phyloP scores from a whole-genome alignment of 345 rosid genomes.

The Eucalyptus rudis region DNA sequence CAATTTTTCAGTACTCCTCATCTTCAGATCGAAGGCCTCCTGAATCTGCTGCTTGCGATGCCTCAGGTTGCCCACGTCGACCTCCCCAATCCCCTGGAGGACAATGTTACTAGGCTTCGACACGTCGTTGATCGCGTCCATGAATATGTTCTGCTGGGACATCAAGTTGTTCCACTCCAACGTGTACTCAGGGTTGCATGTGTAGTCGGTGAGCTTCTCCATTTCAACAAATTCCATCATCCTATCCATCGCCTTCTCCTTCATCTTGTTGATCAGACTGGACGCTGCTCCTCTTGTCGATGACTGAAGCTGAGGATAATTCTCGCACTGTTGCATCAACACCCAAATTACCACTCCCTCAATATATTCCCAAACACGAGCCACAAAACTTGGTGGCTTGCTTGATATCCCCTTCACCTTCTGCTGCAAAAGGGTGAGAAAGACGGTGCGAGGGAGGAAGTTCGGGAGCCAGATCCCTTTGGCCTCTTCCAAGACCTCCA shows the following conservation, averaged over 20 bases:
- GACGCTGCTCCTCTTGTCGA: background rate
- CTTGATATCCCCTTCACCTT: constrained; percentile 3
- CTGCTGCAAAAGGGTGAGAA: background rate
- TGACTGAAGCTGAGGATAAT: background rate
- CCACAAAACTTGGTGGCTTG: background rate
- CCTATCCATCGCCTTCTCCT: background rate
- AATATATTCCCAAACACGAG: constrained; percentile 4
- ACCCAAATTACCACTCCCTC: constrained; percentile 1
- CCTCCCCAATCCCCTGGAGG: background rate
- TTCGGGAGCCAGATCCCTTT: too few relatives aligned
- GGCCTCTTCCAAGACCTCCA: too few relatives aligned
- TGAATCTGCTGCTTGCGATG: background rate
- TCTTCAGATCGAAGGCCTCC: constrained; percentile 5
- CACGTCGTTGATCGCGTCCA: background rate
- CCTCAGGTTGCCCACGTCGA: background rate
- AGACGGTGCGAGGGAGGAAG: background rate
- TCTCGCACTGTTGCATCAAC: background rate
- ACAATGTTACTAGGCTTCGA: fast-evolving
- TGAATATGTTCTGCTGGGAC: background rate
- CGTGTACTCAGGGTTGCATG: too few relatives aligned
- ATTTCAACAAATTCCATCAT: too few relatives aligned
- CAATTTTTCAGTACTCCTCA: constrained; percentile 19
- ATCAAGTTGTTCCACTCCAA: too few relatives aligned
- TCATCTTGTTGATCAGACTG: constrained; percentile 3
- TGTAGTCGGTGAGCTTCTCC: too few relatives aligned